Evolutionary conservation across 208 protist genomes (phyloP).

Genomic region (Leishmania guyanensis): DNA sequence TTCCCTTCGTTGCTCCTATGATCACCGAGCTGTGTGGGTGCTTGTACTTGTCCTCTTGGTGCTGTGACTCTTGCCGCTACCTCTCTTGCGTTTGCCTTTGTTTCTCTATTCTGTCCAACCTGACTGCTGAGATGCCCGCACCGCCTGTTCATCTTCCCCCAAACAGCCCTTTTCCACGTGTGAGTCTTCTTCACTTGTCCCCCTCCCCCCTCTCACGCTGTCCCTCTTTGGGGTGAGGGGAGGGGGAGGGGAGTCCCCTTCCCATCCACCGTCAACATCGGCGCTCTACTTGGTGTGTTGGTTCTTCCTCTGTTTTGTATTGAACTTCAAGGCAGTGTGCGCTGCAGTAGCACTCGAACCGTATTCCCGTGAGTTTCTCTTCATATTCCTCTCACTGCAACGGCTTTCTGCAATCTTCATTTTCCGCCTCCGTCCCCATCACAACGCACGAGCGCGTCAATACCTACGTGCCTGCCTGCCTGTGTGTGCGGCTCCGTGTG

Average conservation of each 20-base stretch:
- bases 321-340: not conserved
- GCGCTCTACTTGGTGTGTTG: not conserved
- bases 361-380: constrained; percentile 10
- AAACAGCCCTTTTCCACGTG: not conserved
- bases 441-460: not conserved
- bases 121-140: not conserved
- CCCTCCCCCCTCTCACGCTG: not conserved
- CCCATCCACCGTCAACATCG: not conserved
- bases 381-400: constrained; percentile 14
- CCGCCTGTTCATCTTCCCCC: not conserved
- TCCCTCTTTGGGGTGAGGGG: not conserved
- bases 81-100: not conserved
- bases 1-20: constrained; percentile 10
- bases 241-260: not conserved
- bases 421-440: not conserved
- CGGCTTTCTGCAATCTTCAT: not conserved
- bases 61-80: not conserved
- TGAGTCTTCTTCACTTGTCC: not conserved
- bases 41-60: not conserved
- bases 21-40: not conserved
- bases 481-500: not conserved
- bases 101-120: constrained; percentile 1
- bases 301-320: not conserved
- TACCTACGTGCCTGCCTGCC: not conserved
- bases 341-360: not conserved